Conservation (phyloP, 768 basidiomycete species). For the Rhizopogon salebrosus region DNA sequence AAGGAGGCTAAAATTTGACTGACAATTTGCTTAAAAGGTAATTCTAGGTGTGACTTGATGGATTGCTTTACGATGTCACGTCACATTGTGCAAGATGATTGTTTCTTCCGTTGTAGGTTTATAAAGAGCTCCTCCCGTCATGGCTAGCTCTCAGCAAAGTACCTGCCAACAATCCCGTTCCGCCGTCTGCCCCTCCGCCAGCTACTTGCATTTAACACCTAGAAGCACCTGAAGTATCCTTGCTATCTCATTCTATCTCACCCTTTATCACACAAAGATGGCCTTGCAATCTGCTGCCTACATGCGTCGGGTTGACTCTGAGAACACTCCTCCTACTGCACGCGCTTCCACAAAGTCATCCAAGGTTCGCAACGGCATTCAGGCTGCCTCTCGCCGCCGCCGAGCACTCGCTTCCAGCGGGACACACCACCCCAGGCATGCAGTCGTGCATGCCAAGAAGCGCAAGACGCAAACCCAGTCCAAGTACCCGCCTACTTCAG, state of each 20-base stretch:
- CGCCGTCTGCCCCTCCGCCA: background rate
- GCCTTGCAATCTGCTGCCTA: conserved; percentile 16
- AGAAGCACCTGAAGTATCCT: background rate
- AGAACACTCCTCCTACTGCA: conserved; percentile 29
- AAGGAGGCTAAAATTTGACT: conserved; percentile 9
- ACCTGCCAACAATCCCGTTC: conserved; percentile 6
- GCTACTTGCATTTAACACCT: background rate
- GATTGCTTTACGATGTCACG: conserved; percentile 30
- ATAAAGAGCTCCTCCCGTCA: conserved; percentile 16
- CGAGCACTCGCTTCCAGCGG: conserved; percentile 30
- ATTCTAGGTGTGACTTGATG: conserved; percentile 9
- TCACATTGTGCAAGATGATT: conserved; percentile 17
- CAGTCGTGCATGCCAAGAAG: conserved; percentile 35
- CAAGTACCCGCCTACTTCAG: conserved; percentile 10
- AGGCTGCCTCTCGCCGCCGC: conserved; percentile 31
- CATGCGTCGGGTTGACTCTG: conserved; percentile 20
- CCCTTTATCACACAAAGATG: conserved; percentile 19
- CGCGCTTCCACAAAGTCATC: conserved; percentile 3
- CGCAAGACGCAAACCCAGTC: conserved; percentile 19
- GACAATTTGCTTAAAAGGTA: conserved; percentile 13
- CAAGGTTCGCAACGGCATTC: conserved; percentile 24
- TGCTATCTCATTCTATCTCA: conserved; percentile 2
- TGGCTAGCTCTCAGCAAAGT: background rate
- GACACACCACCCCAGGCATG: conserved; percentile 27
- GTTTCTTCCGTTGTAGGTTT: conserved; percentile 12